A percentile compares a stretch with the other conserved stretches of the same genome.
Evolutionary conservation across 371 early-diverging fungal species (phyloP).

Genomic region (Phascolomyces articulosus): DNA sequence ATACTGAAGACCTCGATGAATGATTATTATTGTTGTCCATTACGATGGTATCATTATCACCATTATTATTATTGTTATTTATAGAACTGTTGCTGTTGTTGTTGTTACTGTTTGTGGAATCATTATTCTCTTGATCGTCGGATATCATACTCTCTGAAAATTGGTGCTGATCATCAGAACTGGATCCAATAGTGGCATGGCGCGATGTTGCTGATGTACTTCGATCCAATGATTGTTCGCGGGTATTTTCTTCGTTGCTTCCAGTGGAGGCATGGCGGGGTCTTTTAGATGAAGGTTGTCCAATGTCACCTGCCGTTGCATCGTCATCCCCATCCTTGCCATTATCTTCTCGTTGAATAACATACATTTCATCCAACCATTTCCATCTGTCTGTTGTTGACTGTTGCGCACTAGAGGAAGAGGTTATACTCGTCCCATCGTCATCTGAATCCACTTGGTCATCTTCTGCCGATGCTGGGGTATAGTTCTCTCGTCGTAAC

Average conservation of each 20-base stretch:
- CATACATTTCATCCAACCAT: slow-evolving; percentile 23
- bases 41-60: too few relatives aligned
- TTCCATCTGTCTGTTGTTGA: slow-evolving; percentile 12
- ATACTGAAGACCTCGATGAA: neutral
- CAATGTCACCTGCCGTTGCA: too few relatives aligned
- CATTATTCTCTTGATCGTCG: too few relatives aligned
- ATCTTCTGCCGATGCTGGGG: neutral
- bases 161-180: neutral
- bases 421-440: too few relatives aligned
- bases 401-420: too few relatives aligned
- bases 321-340: too few relatives aligned
- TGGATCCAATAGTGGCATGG: neutral
- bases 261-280: neutral
- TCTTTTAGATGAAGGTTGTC: too few relatives aligned
- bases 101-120: too few relatives aligned
- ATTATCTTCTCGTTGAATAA: neutral
- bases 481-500: neutral
- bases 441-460: neutral
- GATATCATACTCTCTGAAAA: neutral
- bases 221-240: neutral
- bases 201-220: neutral
- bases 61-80: too few relatives aligned
- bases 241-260: neutral
- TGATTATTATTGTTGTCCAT: too few relatives aligned
- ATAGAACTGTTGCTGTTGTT: too few relatives aligned